Evolutionary conservation across 2,329 filamentous ascomycete species (phyloP).

Genomic region (Cladosporium sphaerospermum): DNA sequence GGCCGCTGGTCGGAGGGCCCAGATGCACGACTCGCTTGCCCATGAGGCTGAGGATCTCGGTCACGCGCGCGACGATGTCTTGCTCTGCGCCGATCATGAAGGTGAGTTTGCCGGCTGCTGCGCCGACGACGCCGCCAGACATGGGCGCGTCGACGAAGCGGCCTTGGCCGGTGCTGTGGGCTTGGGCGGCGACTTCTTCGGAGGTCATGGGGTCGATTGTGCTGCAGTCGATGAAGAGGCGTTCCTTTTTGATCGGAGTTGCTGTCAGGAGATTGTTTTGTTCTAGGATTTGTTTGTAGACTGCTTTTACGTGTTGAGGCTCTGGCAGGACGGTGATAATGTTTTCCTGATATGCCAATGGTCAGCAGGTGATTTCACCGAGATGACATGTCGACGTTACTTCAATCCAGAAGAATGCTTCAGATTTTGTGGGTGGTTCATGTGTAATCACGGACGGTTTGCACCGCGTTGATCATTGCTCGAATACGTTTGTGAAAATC

Average conservation of each 20-base stretch:
- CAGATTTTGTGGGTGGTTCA: conserved; percentile 13
- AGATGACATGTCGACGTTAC: too few species aligned
- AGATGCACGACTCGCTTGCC: conserved; percentile 81
- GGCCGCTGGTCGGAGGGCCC: conserved; percentile 74
- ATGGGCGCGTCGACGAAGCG: conserved; percentile 91
- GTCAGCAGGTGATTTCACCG: conserved; percentile 38
- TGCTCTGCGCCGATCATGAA: conserved; percentile 83
- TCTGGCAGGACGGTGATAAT: conserved; percentile 87
- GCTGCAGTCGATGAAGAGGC: conserved; percentile 90
- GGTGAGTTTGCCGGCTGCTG: conserved; percentile 76
- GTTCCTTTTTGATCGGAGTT: conserved; percentile 45
- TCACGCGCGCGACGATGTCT: conserved; percentile 57
- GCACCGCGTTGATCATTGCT: conserved; percentile 13
- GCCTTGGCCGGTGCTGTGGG: conserved; percentile 61
- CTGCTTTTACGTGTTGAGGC: conserved; percentile 76
- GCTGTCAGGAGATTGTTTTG: conserved; percentile 47
- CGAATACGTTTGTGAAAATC: conserved; percentile 10
- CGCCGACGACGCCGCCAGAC: conserved; percentile 92
- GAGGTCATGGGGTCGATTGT: conserved; percentile 92
- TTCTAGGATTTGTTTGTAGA: conserved; percentile 71
- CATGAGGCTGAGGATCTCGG: conserved; percentile 70
- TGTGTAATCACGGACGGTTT: conserved; percentile 8
- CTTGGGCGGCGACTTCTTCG: conserved; percentile 64
- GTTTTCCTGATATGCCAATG: conserved; percentile 56
- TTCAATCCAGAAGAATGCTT: background rate